Conservation (phyloP, 345 rosid genomes). For the Physaria fendleri region DNA sequence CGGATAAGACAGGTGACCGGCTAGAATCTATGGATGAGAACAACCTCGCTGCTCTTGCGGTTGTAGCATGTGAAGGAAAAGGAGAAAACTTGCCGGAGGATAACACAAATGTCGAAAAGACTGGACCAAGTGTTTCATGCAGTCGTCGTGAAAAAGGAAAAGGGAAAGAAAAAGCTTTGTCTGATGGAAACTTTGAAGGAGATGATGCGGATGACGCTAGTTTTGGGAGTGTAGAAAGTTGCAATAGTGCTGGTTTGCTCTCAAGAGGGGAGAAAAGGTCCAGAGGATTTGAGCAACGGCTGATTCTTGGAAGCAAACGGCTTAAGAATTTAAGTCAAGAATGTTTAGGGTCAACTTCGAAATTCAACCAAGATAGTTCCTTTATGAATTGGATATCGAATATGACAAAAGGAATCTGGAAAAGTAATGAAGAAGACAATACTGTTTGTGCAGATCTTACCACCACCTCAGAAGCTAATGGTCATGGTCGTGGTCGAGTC, state of each 20-base stretch:
- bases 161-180: slow-evolving; percentile 61
- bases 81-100: slow-evolving; percentile 25
- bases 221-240: slow-evolving; percentile 86
- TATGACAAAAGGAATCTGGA: slow-evolving; percentile 62
- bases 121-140: slow-evolving; percentile 25
- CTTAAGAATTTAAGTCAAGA: slow-evolving; percentile 43
- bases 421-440: slow-evolving; percentile 34
- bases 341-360: slow-evolving; percentile 47
- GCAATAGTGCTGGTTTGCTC: slow-evolving; percentile 48
- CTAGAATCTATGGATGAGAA: slow-evolving; percentile 64
- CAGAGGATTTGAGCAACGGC: slow-evolving; percentile 47
- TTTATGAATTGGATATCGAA: slow-evolving; percentile 91
- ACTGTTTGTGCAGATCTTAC: slow-evolving; percentile 38
- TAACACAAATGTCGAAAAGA: slow-evolving; percentile 27
- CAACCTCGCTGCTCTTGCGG: slow-evolving; percentile 26
- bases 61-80: slow-evolving; percentile 27
- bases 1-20: slow-evolving; percentile 32
- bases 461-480: slow-evolving; percentile 25
- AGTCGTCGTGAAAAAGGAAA: slow-evolving; percentile 28
- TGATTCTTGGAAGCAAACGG: slow-evolving; percentile 54
- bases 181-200: slow-evolving; percentile 44
- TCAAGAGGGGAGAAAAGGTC: slow-evolving; percentile 40
- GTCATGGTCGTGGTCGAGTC: no score
- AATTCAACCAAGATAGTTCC: slow-evolving; percentile 61
- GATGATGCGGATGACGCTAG: slow-evolving; percentile 37